Evolutionary conservation across 345 rosid species (phyloP).

Genomic region (Populus tremula): DNA sequence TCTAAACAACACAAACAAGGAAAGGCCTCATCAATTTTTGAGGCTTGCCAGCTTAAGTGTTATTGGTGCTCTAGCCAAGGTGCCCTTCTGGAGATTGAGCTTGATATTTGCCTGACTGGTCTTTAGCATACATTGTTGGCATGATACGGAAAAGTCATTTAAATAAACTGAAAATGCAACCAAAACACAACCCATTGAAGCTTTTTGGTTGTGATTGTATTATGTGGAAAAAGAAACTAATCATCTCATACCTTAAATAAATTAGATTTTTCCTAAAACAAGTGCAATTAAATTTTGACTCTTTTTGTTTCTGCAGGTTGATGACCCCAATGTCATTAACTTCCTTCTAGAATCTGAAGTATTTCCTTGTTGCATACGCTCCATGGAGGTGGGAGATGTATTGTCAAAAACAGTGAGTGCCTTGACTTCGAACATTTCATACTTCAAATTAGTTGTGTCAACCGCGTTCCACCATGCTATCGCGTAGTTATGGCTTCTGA

Average conservation of each 20-base stretch:
- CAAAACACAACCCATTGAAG: background rate
- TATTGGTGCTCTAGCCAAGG: conserved; percentile 58
- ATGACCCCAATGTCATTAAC: conserved; percentile 34
- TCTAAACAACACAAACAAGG: conserved; percentile 31
- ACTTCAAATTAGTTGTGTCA: background rate
- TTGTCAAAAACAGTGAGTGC: conserved; percentile 51
- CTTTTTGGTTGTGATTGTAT: background rate
- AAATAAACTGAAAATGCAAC: too few species aligned
- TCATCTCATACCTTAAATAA: background rate
- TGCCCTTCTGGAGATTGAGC: conserved; percentile 11
- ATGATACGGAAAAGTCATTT: background rate
- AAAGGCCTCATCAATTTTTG: conserved; percentile 42
- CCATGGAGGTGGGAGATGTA: conserved; percentile 48
- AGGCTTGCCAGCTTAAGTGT: conserved; percentile 63
- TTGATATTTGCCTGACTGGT: background rate
- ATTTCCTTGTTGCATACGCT: conserved; percentile 47
- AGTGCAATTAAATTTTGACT: background rate
- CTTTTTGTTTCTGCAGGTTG: conserved; percentile 36
- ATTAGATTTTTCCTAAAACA: background rate
- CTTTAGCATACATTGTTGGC: background rate
- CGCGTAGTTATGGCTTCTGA: background rate
- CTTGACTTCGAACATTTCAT: background rate
- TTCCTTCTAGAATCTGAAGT: conserved; percentile 39
- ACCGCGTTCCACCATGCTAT: background rate
- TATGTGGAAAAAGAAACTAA: background rate